These are phyloP conservation scores for Hordeum marinum DNA, from an alignment of 176 grass and related monocot species.

Conservation along the genomic window DNA sequence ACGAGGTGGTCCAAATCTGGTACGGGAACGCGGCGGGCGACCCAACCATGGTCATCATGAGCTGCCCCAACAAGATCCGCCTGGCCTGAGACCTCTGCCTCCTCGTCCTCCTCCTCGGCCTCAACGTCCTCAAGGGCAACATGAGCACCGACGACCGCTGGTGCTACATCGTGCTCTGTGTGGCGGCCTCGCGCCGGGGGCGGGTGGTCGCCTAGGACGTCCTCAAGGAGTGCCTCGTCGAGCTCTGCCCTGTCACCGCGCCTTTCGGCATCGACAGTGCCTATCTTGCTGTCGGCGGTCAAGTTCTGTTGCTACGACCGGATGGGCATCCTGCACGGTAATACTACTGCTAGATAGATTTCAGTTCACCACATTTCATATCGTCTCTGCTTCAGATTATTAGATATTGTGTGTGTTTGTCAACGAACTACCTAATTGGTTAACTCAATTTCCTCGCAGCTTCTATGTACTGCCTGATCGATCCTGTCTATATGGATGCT, in stretches of 20 bases:
- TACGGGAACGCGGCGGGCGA: too few species aligned
- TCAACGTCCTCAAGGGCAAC: too few species aligned
- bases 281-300: slow-evolving; percentile 28
- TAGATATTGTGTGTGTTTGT: neutral
- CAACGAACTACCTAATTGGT: neutral
- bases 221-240: slow-evolving; percentile 46
- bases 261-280: slow-evolving; percentile 22
- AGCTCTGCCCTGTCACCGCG: slow-evolving; percentile 39
- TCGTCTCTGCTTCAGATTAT: neutral
- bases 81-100: too few species aligned
- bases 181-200: slow-evolving; percentile 28
- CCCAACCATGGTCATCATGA: too few species aligned
- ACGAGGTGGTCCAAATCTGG: too few species aligned
- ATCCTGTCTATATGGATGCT: neutral
- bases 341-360: neutral
- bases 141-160: too few species aligned
- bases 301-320: slow-evolving; percentile 81
- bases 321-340: slow-evolving; percentile 70
- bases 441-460: neutral
- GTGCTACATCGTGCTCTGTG: slow-evolving; percentile 74
- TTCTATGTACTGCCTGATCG: neutral
- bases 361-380: too few species aligned
- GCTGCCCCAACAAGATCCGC: too few species aligned
- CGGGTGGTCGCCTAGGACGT: slow-evolving; percentile 40
- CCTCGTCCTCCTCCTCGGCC: too few species aligned